Evolutionary conservation across 2,329 filamentous ascomycete genomes (phyloP).

Genomic region (Lizonia empirigonia): DNA sequence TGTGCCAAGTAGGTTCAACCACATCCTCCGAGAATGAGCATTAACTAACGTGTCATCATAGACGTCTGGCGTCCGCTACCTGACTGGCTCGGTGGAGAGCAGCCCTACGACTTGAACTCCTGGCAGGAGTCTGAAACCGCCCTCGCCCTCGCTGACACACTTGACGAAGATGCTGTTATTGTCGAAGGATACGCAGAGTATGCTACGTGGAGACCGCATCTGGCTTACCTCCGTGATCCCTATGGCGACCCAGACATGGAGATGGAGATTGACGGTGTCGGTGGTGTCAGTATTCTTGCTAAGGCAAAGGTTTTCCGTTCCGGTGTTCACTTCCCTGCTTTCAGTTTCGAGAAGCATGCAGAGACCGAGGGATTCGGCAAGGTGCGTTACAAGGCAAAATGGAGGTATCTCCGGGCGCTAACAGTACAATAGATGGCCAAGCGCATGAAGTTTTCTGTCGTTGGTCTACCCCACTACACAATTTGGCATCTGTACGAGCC

Average conservation of each 20-base stretch:
- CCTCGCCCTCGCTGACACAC: constrained; percentile 85
- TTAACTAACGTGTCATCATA: constrained; percentile 28
- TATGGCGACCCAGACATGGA: constrained; percentile 99
- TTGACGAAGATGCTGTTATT: constrained; percentile 98
- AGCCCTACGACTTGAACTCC: constrained; percentile 97
- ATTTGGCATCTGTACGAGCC: constrained; percentile 99
- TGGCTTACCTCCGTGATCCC: constrained; percentile 94
- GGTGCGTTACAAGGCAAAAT: constrained; percentile 59
- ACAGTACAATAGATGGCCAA: constrained; percentile 80
- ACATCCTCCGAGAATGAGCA: not conserved
- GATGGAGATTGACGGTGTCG: constrained; percentile 98
- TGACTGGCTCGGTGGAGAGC: constrained; percentile 97
- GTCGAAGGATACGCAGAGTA: constrained; percentile 99
- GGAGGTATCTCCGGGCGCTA: constrained; percentile 22
- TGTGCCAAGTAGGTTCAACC: constrained; percentile 79
- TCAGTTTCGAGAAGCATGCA: constrained; percentile 97
- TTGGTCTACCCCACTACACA: constrained; percentile 94
- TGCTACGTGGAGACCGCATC: constrained; percentile 94
- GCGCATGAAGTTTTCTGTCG: constrained; percentile 92
- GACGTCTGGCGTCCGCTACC: constrained; percentile 97
- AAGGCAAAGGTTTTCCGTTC: constrained; percentile 95
- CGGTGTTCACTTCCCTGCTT: constrained; percentile 96
- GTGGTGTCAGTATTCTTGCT: constrained; percentile 94
- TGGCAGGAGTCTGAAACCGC: constrained; percentile 99
- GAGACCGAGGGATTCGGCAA: constrained; percentile 99